phyloP scores from a whole-genome alignment of 352 stramenopile species.

The Globisporangium lucens region DNA sequence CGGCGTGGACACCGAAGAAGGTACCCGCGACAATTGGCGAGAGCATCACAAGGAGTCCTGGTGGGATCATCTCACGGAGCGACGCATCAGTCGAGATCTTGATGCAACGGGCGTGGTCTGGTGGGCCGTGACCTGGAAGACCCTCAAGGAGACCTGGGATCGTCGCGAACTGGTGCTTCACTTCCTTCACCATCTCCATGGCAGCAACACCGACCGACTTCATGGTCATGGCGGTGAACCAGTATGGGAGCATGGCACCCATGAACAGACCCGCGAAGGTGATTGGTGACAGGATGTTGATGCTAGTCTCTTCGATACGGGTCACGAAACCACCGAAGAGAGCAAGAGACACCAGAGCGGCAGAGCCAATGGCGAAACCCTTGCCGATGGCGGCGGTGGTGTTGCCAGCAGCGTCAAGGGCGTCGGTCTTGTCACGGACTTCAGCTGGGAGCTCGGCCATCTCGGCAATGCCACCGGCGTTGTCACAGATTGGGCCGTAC shows the following conservation, averaged over 20 bases:
- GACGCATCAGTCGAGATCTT: conserved; percentile 99
- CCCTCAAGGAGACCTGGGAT: conserved; percentile 98
- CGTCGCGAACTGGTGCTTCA: conserved; percentile 98
- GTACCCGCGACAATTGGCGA: conserved; percentile 97
- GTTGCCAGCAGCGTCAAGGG: conserved; percentile 98
- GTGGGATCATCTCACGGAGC: conserved; percentile 98
- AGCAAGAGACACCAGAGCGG: conserved; percentile 97
- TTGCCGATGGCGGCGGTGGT: conserved; percentile 99
- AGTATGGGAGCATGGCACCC: conserved; percentile 99
- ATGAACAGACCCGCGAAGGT: conserved; percentile 99
- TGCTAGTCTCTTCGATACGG: conserved; percentile 92
- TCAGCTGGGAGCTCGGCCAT: conserved; percentile 97
- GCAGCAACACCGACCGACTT: conserved; percentile 98
- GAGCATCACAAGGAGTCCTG: conserved; percentile 97
- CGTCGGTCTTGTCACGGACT: conserved; percentile 99
- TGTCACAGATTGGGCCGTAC: conserved; percentile 99
- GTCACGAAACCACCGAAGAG: conserved; percentile 99
- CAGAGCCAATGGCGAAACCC: conserved; percentile 99
- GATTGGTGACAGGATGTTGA: conserved; percentile 98
- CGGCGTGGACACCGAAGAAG: conserved; percentile 97
- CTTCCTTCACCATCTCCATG: conserved; percentile 99
- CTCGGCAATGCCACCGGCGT: conserved; percentile 99
- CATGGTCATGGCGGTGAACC: conserved; percentile 99
- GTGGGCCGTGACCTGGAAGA: conserved; percentile 80
- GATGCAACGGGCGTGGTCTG: conserved; percentile 93